Evolutionary conservation across 2,329 filamentous ascomycete species (phyloP), one percentile per base, ranked within the genome.

Genomic region (Coniochaeta hoffmannii): DNA sequence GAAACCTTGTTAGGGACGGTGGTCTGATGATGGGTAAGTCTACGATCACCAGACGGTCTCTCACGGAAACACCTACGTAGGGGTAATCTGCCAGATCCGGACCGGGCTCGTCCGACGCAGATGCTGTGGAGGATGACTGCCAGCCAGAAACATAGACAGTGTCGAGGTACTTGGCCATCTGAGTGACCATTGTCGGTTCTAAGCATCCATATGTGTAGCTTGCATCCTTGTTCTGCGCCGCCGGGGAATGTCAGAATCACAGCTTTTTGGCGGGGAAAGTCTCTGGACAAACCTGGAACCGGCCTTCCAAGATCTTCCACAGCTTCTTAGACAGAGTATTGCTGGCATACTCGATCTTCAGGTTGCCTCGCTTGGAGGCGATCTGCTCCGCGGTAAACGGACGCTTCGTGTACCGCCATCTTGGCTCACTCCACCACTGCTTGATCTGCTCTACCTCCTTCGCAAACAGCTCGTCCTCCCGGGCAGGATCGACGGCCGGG

Each of bases 111-210:
- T 99, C 91, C 7, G 92, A 93, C 1, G 91, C 83, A 2, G 93
- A 97, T 52, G 94, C 94, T 8, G 94, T 99, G 24, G 92, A 97
- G 1, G 93, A 97, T 61, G 90, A 96, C 75, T 99, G 94, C 94
- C 94, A 99, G 61, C 94, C 94, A 55, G 94, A 97, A 59, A 99
- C 94, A 72, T 99, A 99, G 70, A 99, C 90, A 32, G 94, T 99
- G 69, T 99, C 94, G 59, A 99, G 81, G 73, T 95, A 97, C 75
- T 97, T 96, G 65, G 93, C 93, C 94, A 99, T 99, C 73, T 99
- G 94, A 28, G 94, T 97, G 70, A 99, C 83, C 89, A 97, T 97
- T 56, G 96, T 96, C 11, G 94, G 94, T 69, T 99, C 94, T 61
- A 99, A 80, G 75, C 94, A 97, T 67, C 94, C 94, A 69, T 97